Percentiles rank a stretch among this genome's conserved stretches.
Evolutionary conservation across 2,329 filamentous ascomycete genomes (phyloP).

Genomic region (Dactylellina sp.): DNA sequence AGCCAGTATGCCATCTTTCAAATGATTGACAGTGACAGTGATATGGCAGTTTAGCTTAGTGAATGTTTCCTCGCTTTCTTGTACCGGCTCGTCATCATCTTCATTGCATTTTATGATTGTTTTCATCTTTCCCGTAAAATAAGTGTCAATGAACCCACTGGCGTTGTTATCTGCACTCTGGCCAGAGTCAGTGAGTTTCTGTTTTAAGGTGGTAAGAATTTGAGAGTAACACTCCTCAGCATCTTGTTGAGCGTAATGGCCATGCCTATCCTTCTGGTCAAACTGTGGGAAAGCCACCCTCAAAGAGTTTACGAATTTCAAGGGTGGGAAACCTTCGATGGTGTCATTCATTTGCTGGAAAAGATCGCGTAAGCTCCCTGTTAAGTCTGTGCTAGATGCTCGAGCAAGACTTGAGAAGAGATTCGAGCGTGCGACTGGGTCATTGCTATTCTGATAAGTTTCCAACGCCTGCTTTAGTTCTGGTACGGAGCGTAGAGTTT

Average conservation of each 20-base stretch:
- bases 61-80: constrained; percentile 78
- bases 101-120: constrained; percentile 87
- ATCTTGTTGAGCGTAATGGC: constrained; percentile 94
- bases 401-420: constrained; percentile 60
- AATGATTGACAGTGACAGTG: constrained; percentile 83
- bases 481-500: constrained; percentile 86
- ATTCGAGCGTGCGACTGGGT: constrained; percentile 54
- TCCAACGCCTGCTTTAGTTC: constrained; percentile 85
- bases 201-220: constrained; percentile 83
- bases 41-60: constrained; percentile 98
- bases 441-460: constrained; percentile 68
- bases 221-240: constrained; percentile 99
- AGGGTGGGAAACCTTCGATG: constrained; percentile 84
- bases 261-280: constrained; percentile 84
- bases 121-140: constrained; percentile 84
- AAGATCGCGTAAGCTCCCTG: constrained; percentile 80
- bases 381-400: constrained; percentile 70
- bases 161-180: constrained; percentile 62
- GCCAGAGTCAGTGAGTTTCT: constrained; percentile 70
- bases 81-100: constrained; percentile 73
- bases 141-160: constrained; percentile 84
- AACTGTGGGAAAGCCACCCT: constrained; percentile 89
- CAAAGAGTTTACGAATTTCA: constrained; percentile 83
- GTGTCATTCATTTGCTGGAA: constrained; percentile 92
- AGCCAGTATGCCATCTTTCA: constrained; percentile 86